phyloP scores from a whole-genome alignment of 2,329 filamentous ascomycete species.

The Talaromyces sp. region DNA sequence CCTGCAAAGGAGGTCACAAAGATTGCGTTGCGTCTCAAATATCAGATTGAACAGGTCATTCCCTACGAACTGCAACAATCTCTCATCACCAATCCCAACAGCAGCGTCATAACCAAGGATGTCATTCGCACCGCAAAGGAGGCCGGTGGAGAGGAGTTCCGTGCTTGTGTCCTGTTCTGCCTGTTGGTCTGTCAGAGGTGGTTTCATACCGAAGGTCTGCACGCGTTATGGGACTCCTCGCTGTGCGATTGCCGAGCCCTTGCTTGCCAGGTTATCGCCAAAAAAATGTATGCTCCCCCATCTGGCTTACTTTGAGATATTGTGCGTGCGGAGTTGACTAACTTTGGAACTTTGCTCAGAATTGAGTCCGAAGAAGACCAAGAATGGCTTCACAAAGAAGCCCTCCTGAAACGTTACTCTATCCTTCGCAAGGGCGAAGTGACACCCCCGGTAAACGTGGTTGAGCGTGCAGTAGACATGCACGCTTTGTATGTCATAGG shows the following conservation, averaged over 20 bases:
- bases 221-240: constrained; percentile 89
- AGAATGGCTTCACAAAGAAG: constrained; percentile 69
- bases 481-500: constrained; percentile 86
- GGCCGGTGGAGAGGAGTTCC: constrained; percentile 70
- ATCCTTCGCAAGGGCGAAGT: constrained; percentile 66
- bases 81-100: constrained; percentile 72
- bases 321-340: background rate
- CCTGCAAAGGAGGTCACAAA: constrained; percentile 79
- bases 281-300: constrained; percentile 50
- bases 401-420: constrained; percentile 85
- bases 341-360: constrained; percentile 35
- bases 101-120: constrained; percentile 71
- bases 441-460: constrained; percentile 74
- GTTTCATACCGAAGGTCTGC: constrained; percentile 72
- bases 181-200: constrained; percentile 68
- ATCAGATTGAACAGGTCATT: constrained; percentile 82
- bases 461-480: constrained; percentile 89
- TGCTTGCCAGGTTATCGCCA: constrained; percentile 89
- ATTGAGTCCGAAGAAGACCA: constrained; percentile 82
- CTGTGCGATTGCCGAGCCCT: constrained; percentile 71
- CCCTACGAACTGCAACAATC: constrained; percentile 81
- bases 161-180: constrained; percentile 76
- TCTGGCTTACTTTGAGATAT: background rate
- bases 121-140: constrained; percentile 77
- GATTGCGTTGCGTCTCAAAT: constrained; percentile 80